phyloP scores from a whole-genome alignment of 1,284 basidiomycete species.

The Trametes polyzona region DNA sequence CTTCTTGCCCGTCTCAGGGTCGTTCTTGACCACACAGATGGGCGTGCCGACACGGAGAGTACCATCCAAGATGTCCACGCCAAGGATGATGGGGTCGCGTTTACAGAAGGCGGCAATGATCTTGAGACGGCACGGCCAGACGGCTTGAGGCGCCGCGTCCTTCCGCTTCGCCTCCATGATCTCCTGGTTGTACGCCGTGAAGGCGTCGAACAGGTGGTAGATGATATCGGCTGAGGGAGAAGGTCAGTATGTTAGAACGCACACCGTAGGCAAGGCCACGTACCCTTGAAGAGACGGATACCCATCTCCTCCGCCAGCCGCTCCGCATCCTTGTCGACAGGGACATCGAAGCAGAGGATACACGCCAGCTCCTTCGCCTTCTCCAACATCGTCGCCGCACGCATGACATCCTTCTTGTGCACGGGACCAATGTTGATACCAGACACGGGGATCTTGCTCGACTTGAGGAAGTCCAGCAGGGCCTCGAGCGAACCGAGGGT shows the following conservation, averaged over 20 bases:
- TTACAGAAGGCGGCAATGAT: slow-evolving; percentile 94
- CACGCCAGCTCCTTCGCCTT: slow-evolving; percentile 95
- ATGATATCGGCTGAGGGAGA: slow-evolving; percentile 85
- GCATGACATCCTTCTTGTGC: slow-evolving; percentile 95
- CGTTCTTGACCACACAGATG: slow-evolving; percentile 91
- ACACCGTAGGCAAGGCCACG: slow-evolving; percentile 13
- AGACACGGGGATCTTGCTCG: slow-evolving; percentile 96
- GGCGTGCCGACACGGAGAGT: slow-evolving; percentile 94
- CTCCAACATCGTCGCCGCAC: slow-evolving; percentile 93
- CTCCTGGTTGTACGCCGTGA: slow-evolving; percentile 95
- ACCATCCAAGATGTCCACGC: slow-evolving; percentile 96
- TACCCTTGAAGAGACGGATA: slow-evolving; percentile 92
- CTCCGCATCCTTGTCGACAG: slow-evolving; percentile 93
- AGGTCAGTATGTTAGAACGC: slow-evolving; percentile 1
- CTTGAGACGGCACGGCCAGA: slow-evolving; percentile 97
- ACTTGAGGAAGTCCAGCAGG: slow-evolving; percentile 92
- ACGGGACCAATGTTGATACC: slow-evolving; percentile 99
- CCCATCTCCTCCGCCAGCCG: slow-evolving; percentile 92
- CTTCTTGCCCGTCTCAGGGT: slow-evolving; percentile 86
- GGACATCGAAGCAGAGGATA: slow-evolving; percentile 96
- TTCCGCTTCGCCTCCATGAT: slow-evolving; percentile 91
- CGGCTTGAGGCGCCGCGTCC: slow-evolving; percentile 93
- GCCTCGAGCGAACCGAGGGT: slow-evolving; percentile 98
- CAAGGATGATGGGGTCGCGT: slow-evolving; percentile 97
- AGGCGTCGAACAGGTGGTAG: slow-evolving; percentile 98